Conservation (phyloP, 768 basidiomycete species). For the Lentinula boryana region DNA sequence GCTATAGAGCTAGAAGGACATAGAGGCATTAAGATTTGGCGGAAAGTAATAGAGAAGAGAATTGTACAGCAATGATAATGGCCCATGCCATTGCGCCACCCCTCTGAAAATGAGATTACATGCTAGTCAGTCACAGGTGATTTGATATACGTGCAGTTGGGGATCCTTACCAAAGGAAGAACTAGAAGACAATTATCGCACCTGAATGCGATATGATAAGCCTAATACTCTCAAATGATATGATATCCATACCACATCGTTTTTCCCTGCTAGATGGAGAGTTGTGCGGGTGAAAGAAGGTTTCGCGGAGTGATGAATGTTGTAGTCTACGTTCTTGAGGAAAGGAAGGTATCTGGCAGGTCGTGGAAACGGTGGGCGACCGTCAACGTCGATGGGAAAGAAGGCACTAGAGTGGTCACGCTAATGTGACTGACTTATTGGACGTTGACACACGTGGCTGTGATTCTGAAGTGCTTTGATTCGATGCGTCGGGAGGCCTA, state of each 20-base stretch:
- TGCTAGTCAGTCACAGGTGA: constrained; percentile 20
- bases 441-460: no score
- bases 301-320: constrained; percentile 11
- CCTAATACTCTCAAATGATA: constrained; percentile 10
- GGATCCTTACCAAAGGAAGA: constrained; percentile 56
- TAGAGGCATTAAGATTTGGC: not conserved
- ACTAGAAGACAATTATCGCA: constrained; percentile 77
- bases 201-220: constrained; percentile 29
- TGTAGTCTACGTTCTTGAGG: not conserved
- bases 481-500: no score
- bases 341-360: not conserved
- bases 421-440: not conserved
- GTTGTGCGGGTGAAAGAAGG: constrained; percentile 7
- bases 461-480: no score
- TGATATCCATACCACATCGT: constrained; percentile 22
- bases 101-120: constrained; percentile 36
- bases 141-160: constrained; percentile 1
- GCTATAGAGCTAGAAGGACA: constrained; percentile 49
- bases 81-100: constrained; percentile 71
- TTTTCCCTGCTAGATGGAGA: constrained; percentile 8
- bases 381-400: constrained; percentile 8
- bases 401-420: not conserved
- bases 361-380: constrained; percentile 4
- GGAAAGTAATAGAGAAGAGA: not conserved
- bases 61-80: constrained; percentile 51